Conservation (phyloP, 2,329 filamentous ascomycete genomes). For the Drechslerella stenobrocha region DNA sequence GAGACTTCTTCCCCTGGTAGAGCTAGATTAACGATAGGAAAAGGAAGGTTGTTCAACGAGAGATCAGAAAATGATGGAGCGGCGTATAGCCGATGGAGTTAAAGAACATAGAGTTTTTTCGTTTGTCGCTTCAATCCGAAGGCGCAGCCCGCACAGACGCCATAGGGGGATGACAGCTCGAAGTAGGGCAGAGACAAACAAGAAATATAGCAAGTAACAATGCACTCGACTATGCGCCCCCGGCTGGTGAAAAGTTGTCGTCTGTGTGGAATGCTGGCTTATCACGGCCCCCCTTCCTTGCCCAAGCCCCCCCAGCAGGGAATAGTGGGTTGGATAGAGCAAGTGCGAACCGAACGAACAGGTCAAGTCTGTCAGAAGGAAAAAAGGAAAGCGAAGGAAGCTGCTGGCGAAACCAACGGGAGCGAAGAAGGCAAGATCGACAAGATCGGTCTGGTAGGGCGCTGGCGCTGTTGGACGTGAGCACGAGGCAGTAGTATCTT, state of each 20-base stretch:
- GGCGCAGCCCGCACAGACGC: not conserved
- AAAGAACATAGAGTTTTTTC: slow-evolving; percentile 4
- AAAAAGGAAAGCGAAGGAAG: not conserved
- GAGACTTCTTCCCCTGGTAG: not conserved
- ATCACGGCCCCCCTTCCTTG: not conserved
- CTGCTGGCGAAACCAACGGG: not conserved
- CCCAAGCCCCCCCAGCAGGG: slow-evolving; percentile 1
- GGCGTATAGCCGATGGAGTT: not conserved
- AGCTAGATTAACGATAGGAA: not conserved
- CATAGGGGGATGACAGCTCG: not conserved
- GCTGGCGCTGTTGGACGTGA: too few relatives aligned
- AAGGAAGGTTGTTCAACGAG: not conserved
- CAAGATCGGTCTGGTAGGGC: not conserved
- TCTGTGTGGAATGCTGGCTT: not conserved
- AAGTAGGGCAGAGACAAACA: not conserved
- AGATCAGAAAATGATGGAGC: not conserved
- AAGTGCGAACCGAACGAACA: slow-evolving; percentile 1
- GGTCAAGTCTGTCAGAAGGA: not conserved
- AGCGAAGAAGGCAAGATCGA: not conserved
- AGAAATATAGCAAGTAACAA: not conserved
- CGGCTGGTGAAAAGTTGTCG: not conserved
- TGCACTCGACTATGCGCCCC: not conserved
- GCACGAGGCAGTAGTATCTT: too few relatives aligned
- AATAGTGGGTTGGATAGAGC: not conserved
- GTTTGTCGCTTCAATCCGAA: slow-evolving; percentile 3